These are phyloP conservation scores for Trichoderma asperelloides DNA, from an alignment of 495 filamentous ascomycete genomes.

Conservation along the genomic window DNA sequence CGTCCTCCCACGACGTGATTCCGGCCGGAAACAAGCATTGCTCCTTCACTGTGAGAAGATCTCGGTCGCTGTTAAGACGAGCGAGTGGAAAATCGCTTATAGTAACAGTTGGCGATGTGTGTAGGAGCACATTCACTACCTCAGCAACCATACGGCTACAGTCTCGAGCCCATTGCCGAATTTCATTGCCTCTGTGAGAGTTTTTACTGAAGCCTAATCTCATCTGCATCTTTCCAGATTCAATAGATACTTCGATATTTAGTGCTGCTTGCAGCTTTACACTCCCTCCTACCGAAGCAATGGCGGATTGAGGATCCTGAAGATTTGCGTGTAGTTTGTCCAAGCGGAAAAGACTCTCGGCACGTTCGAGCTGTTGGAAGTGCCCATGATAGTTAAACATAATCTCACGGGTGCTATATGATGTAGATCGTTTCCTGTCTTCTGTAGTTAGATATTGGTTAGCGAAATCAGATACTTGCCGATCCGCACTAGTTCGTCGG, in stretches of 20 bases:
- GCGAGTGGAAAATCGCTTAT: slow-evolving; percentile 56
- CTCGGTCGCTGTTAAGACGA: slow-evolving; percentile 49
- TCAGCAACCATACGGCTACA: slow-evolving; percentile 47
- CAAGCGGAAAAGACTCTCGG: slow-evolving; percentile 44
- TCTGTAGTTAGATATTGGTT: slow-evolving; percentile 24
- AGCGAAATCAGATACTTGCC: slow-evolving; percentile 33
- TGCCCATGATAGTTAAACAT: slow-evolving; percentile 63
- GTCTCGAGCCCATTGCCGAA: slow-evolving; percentile 49
- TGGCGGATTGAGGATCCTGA: slow-evolving; percentile 49
- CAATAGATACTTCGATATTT: slow-evolving; percentile 56
- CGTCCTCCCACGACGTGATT: slow-evolving; percentile 30
- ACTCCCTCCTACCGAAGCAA: slow-evolving; percentile 42
- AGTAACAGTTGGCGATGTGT: slow-evolving; percentile 43
- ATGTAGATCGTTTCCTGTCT: too few species aligned
- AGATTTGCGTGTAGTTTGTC: slow-evolving; percentile 43
- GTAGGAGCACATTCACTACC: slow-evolving; percentile 40
- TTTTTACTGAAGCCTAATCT: slow-evolving; percentile 55
- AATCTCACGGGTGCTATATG: slow-evolving; percentile 49
- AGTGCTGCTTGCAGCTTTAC: too few species aligned
- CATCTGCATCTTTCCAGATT: slow-evolving; percentile 52
- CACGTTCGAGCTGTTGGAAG: slow-evolving; percentile 52
- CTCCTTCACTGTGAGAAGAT: slow-evolving; percentile 42
- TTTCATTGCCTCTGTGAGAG: slow-evolving; percentile 48
- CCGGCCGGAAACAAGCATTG: slow-evolving; percentile 42
- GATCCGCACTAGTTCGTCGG: slow-evolving; percentile 29